Evolutionary conservation across 2,329 filamentous ascomycete genomes (phyloP).

Genomic region (Xylaria sp.): DNA sequence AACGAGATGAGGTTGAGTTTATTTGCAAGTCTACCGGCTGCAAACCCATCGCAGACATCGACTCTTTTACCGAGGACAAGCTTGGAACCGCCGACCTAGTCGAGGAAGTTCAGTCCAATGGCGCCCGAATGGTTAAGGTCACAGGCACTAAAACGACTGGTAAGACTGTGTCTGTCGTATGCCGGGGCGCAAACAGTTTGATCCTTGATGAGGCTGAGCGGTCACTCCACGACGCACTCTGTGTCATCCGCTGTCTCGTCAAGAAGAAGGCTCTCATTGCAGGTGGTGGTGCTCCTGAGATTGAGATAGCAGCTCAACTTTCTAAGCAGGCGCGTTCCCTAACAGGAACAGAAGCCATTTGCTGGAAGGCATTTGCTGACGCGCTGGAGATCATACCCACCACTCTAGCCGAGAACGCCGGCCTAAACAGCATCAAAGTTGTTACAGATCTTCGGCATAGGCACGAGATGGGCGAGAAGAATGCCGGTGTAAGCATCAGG

Average conservation of each 20-base stretch:
- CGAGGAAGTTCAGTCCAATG: conserved; percentile 88
- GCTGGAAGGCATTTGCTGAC: conserved; percentile 99
- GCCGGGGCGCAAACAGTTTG: conserved; percentile 90
- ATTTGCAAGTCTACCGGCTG: conserved; percentile 99
- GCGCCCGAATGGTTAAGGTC: conserved; percentile 93
- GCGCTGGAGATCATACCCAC: conserved; percentile 97
- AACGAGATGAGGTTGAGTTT: conserved; percentile 98
- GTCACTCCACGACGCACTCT: conserved; percentile 95
- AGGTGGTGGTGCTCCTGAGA: conserved; percentile 94
- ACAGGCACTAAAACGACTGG: conserved; percentile 86
- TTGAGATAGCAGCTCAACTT: conserved; percentile 91
- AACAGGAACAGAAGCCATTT: conserved; percentile 93
- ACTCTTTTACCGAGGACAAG: conserved; percentile 99
- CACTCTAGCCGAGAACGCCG: conserved; percentile 95
- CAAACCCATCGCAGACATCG: conserved; percentile 98
- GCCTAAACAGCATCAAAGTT: conserved; percentile 98
- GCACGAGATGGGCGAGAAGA: conserved; percentile 94
- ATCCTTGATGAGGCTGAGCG: conserved; percentile 98
- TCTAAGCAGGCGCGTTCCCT: conserved; percentile 84
- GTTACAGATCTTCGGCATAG: conserved; percentile 95
- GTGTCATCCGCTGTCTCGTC: conserved; percentile 94
- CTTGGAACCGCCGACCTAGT: conserved; percentile 92
- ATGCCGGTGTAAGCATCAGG: conserved; percentile 98
- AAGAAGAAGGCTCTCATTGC: conserved; percentile 99
- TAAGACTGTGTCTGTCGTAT: conserved; percentile 94